A percentile compares a stretch with the other conserved stretches of the same genome.
These are phyloP conservation scores for Peronospora farinosa DNA, from an alignment of 352 stramenopile species.

Conservation along the genomic window DNA sequence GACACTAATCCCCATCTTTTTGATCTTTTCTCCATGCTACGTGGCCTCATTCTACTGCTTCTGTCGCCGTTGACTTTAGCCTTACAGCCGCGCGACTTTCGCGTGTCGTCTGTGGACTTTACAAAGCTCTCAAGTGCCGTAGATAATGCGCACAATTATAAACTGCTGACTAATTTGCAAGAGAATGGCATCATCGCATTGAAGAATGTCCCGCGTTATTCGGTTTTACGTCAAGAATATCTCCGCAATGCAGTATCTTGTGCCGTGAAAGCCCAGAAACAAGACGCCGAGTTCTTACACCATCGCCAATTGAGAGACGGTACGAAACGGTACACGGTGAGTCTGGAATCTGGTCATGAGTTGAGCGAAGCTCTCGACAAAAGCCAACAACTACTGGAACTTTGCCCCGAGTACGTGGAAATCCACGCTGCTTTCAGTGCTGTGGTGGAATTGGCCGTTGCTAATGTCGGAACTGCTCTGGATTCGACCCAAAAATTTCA, in stretches of 20 bases:
- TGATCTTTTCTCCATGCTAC: slow-evolving; percentile 15
- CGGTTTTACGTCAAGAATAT: slow-evolving; percentile 42
- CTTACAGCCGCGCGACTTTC: slow-evolving; percentile 35
- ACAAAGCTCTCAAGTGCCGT: slow-evolving; percentile 31
- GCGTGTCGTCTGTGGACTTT: slow-evolving; percentile 55
- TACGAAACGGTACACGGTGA: slow-evolving; percentile 73
- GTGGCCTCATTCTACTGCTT: slow-evolving; percentile 13
- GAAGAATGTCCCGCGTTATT: slow-evolving; percentile 64
- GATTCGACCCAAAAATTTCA: slow-evolving; percentile 52
- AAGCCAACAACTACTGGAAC: slow-evolving; percentile 35
- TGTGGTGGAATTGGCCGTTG: slow-evolving; percentile 47
- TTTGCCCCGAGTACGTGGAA: slow-evolving; percentile 52
- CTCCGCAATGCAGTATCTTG: slow-evolving; percentile 52
- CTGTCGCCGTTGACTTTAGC: slow-evolving; percentile 14
- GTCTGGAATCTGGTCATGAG: slow-evolving; percentile 45
- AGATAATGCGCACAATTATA: slow-evolving; percentile 26
- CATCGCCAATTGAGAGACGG: slow-evolving; percentile 60
- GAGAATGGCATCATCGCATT: slow-evolving; percentile 67
- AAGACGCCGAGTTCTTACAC: slow-evolving; percentile 59
- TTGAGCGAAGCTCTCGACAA: slow-evolving; percentile 27
- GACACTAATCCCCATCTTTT: slow-evolving; percentile 8
- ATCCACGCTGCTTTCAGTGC: slow-evolving; percentile 53
- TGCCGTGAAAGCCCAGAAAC: slow-evolving; percentile 38
- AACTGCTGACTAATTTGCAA: slow-evolving; percentile 50
- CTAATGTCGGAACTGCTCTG: slow-evolving; percentile 47